phyloP scores from a whole-genome alignment of 2,329 filamentous ascomycete genomes.

The Cladorrhinum sp. region DNA sequence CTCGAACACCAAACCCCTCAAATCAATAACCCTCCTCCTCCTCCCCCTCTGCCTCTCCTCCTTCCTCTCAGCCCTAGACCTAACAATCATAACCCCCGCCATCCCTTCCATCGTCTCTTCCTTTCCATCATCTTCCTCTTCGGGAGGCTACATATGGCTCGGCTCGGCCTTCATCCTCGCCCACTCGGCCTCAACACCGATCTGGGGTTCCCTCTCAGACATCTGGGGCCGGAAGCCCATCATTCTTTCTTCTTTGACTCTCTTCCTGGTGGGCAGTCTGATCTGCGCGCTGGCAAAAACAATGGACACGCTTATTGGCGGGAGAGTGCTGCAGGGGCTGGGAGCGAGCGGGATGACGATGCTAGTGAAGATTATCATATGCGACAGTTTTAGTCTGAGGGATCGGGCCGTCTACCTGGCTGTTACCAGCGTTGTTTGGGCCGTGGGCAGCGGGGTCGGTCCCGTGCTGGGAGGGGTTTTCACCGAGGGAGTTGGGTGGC shows the following conservation, averaged over 20 bases:
- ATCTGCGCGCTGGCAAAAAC: slow-evolving; percentile 49
- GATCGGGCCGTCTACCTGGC: slow-evolving; percentile 52
- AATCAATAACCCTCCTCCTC: neutral
- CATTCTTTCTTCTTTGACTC: slow-evolving; percentile 46
- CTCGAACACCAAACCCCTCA: neutral
- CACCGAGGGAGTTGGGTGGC: slow-evolving; percentile 55
- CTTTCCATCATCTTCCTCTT: slow-evolving; percentile 51
- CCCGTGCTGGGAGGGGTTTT: slow-evolving; percentile 68
- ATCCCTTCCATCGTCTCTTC: slow-evolving; percentile 63
- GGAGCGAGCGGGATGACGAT: slow-evolving; percentile 57
- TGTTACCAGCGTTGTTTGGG: slow-evolving; percentile 57
- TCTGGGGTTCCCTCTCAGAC: slow-evolving; percentile 65
- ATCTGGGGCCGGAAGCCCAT: slow-evolving; percentile 58
- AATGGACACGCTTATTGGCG: slow-evolving; percentile 53
- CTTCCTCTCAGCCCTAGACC: slow-evolving; percentile 54
- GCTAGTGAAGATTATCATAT: slow-evolving; percentile 58
- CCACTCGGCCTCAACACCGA: slow-evolving; percentile 62
- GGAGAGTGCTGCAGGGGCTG: slow-evolving; percentile 54
- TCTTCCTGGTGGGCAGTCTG: slow-evolving; percentile 55
- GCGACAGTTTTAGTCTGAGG: slow-evolving; percentile 53
- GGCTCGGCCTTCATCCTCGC: slow-evolving; percentile 71
- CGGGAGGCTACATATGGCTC: slow-evolving; percentile 73
- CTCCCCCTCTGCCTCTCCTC: slow-evolving; percentile 31
- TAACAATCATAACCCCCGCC: slow-evolving; percentile 64
- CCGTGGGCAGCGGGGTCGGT: slow-evolving; percentile 61